Conservation (phyloP, 1,284 basidiomycete species). For the Tilletia indica region DNA sequence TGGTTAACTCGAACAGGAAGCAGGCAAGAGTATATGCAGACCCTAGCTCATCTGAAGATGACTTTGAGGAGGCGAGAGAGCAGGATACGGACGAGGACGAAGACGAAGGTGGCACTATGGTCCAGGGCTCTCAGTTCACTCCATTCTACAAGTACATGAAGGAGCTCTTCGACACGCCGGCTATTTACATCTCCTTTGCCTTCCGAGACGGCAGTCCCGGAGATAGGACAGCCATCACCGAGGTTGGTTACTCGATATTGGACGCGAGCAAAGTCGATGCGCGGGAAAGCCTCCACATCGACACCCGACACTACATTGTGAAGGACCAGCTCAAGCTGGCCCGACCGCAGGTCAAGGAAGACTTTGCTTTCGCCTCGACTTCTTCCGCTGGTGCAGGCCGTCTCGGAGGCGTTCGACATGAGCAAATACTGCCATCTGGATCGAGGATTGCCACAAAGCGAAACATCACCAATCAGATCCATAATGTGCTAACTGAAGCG, state of each 20-base stretch:
- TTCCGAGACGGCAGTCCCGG: background rate
- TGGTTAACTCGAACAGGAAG: too few species aligned
- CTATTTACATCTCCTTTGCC: conserved; percentile 5
- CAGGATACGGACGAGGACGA: background rate
- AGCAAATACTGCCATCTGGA: background rate
- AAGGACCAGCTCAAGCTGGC: background rate
- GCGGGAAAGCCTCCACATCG: background rate
- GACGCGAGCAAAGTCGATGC: background rate
- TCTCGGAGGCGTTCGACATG: background rate
- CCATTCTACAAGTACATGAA: background rate
- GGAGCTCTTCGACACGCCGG: background rate
- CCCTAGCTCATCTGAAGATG: background rate
- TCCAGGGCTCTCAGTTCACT: background rate
- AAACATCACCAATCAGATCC: background rate
- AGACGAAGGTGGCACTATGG: background rate
- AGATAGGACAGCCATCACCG: background rate
- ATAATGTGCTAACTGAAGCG: background rate
- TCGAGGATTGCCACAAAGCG: background rate
- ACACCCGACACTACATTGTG: background rate
- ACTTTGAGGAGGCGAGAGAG: background rate
- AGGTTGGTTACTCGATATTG: background rate
- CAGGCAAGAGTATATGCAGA: too few species aligned
- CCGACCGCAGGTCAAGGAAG: background rate
- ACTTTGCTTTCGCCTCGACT: background rate
- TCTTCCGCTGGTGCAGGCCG: too few species aligned